Percentiles rank a stretch among this genome's conserved stretches.
Conservation (phyloP, 305 asterid species). For the Andrographis paniculata region DNA sequence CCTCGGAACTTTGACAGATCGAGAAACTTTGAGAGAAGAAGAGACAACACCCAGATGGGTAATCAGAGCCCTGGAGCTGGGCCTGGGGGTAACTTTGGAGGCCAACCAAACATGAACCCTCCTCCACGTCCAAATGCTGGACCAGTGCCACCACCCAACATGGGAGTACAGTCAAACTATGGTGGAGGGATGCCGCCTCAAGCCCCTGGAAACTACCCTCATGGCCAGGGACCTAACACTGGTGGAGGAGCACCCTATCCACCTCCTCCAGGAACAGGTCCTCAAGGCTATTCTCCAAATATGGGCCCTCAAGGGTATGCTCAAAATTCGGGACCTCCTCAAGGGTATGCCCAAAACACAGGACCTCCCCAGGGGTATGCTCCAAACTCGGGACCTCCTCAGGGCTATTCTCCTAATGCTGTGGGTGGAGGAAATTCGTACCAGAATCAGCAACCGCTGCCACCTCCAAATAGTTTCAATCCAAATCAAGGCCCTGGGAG, state of each 20-base stretch:
- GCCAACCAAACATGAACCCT: conserved; percentile 19
- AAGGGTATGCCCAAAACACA: conserved; percentile 10
- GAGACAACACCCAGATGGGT: conserved; percentile 23
- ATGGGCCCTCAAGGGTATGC: neutral
- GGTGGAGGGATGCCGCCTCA: conserved; percentile 19
- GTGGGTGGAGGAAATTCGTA: conserved; percentile 17
- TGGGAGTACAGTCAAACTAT: conserved; percentile 16
- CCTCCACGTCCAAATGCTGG: conserved; percentile 28
- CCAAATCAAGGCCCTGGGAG: conserved; percentile 24
- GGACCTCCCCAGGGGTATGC: conserved; percentile 21
- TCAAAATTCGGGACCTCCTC: conserved; percentile 15
- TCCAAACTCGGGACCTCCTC: conserved; percentile 18
- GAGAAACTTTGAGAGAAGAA: conserved; percentile 65
- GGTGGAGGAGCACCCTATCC: conserved; percentile 39
- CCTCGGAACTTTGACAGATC: conserved; percentile 88
- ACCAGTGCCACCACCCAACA: conserved; percentile 19
- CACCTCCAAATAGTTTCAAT: neutral
- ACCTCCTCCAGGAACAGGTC: conserved; percentile 49
- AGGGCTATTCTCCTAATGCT: conserved; percentile 15
- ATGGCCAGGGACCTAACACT: conserved; percentile 30
- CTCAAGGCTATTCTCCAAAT: conserved; percentile 18
- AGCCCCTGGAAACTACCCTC: conserved; percentile 29
- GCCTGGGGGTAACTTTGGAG: conserved; percentile 17
- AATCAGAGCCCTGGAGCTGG: conserved; percentile 25
- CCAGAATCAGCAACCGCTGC: conserved; percentile 10